Evolutionary conservation across 1,284 basidiomycete species (phyloP), one percentile per base, ranked within the genome.

Genomic region (Sphagnurus paluster): DNA sequence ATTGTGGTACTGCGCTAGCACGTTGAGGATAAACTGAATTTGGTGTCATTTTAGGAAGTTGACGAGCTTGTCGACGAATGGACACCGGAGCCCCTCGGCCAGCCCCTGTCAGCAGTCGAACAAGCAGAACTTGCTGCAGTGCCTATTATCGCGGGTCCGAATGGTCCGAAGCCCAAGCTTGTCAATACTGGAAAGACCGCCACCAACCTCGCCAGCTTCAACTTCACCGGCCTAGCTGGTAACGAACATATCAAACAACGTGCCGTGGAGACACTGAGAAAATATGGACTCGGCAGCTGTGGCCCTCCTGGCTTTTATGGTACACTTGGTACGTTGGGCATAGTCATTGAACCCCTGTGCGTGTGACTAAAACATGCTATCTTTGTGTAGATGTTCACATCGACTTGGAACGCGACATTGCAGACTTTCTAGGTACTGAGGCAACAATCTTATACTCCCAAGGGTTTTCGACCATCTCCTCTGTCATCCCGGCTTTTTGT

Each of bases 221-320:
- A 99, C 69, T 99, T 98, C 69, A 82, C 90, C 6, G 94, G 94
- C 21, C 79, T 99, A 10, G 82, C 92, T 29, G 90, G 90, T 19
- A 92, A 93, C 59, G 93, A 98, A 50, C 71, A 79, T 44, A 85
- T 99, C 67, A 94, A 94, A 65, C 79, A 90, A 41, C 82, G 83
- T 32, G 93, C 94, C 5, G 78, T 97, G 17, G 86, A 91, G 46
- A 91, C 88, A 0, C 72, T 99, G n/a, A 76, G 87, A 45, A 88
- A 90, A 64, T 98, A 98, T 58, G 97, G 97, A 26, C 80, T 98
- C 1, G 97, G 96, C 4, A 92, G 89, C 56, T 99, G 97, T 62
- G 95, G 96, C 11, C 97, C 97, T 29, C 89, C 95, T 24, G 94
- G 95, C 6, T 99, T 99, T 73, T 99, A 99, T 68, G 97, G 97